Conservation (phyloP, 148 eudicot genomes). For the Tetragonia tetragonoides region DNA sequence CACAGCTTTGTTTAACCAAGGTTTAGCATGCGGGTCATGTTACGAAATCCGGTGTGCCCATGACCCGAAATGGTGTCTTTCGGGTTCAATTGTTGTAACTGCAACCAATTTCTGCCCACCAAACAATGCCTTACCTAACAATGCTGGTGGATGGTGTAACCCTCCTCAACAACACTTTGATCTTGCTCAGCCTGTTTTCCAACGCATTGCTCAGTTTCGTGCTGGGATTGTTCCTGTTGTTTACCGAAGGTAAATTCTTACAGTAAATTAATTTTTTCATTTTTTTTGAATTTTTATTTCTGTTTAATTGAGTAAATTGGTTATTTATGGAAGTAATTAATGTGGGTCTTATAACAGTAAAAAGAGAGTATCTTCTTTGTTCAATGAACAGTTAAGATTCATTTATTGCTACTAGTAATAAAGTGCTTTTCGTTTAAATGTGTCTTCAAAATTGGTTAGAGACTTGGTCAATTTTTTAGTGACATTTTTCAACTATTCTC, state of each 20-base stretch:
- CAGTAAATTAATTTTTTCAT: too few species aligned
- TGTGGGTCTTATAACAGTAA: neutral
- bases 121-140: conserved; percentile 48
- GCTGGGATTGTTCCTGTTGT: conserved; percentile 80
- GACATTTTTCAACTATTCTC: neutral
- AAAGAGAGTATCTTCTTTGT: neutral
- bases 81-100: conserved; percentile 59
- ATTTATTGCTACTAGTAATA: neutral
- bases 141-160: conserved; percentile 69
- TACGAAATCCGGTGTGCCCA: conserved; percentile 55
- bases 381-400: neutral
- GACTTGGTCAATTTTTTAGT: neutral
- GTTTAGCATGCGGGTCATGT: conserved; percentile 79
- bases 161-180: conserved; percentile 88
- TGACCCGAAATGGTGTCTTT: conserved; percentile 64
- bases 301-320: neutral
- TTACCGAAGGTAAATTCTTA: conserved; percentile 41
- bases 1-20: conserved; percentile 68
- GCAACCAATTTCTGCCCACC: conserved; percentile 89
- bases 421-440: neutral
- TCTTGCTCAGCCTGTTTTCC: conserved; percentile 73
- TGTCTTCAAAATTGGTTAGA: neutral
- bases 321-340: neutral
- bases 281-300: too few species aligned
- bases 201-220: conserved; percentile 65